Percentiles rank a stretch among this genome's conserved stretches.
These are phyloP conservation scores for Xerocomellus chrysenteron DNA, from an alignment of 768 basidiomycete genomes.

Conservation along the genomic window DNA sequence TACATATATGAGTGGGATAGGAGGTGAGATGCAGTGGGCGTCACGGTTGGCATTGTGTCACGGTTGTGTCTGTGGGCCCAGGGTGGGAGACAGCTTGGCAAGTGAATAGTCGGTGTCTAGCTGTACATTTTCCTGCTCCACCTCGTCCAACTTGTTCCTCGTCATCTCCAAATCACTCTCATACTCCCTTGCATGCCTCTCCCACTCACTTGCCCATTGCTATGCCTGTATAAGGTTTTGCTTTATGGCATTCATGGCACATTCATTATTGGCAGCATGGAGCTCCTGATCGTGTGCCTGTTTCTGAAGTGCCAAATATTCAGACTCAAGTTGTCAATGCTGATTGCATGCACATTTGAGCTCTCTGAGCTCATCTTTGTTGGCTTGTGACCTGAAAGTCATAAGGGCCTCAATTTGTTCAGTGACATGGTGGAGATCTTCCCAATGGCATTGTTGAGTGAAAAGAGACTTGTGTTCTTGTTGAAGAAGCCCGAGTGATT, in stretches of 20 bases:
- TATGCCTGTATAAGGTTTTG: conserved; percentile 71
- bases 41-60: too few species aligned
- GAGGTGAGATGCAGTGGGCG: too few species aligned
- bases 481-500: conserved; percentile 52
- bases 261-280: conserved; percentile 60
- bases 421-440: conserved; percentile 62
- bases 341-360: conserved; percentile 64
- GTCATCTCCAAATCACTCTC: conserved; percentile 62
- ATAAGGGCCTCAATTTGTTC: conserved; percentile 74
- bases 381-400: conserved; percentile 56
- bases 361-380: conserved; percentile 73
- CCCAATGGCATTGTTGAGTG: conserved; percentile 74
- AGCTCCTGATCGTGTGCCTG: conserved; percentile 71
- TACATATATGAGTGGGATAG: too few species aligned
- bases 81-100: conserved; percentile 40
- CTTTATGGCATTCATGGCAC: conserved; percentile 51
- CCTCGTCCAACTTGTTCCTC: conserved; percentile 61
- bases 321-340: conserved; percentile 58
- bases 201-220: conserved; percentile 80
- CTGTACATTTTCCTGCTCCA: conserved; percentile 62
- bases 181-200: conserved; percentile 71
- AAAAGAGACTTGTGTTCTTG: conserved; percentile 58
- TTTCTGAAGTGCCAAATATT: conserved; percentile 65
- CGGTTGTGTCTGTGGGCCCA: too few species aligned
- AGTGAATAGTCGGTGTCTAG: conserved; percentile 71